phyloP scores from a whole-genome alignment of 1,139 yeast species.

The Arxiozyma slooffiae region DNA sequence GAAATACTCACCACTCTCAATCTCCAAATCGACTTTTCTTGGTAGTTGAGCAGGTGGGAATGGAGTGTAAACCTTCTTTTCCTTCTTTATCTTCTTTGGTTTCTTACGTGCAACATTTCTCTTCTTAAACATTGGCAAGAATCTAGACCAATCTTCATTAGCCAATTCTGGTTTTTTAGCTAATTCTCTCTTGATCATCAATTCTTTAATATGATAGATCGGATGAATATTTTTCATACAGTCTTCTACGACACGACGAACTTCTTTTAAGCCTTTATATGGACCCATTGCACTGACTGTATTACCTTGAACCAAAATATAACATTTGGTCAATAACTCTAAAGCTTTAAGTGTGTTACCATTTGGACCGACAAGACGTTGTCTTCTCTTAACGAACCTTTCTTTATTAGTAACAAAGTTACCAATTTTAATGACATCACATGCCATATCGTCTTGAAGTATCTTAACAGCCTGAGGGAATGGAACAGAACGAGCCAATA shows the following conservation, averaged over 20 bases:
- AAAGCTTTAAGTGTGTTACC: constrained; percentile 95
- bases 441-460: constrained; percentile 83
- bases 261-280: constrained; percentile 81
- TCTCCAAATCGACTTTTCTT: constrained; percentile 92
- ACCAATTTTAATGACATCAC: constrained; percentile 94
- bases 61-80: constrained; percentile 89
- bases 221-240: constrained; percentile 97
- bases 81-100: constrained; percentile 55
- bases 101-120: constrained; percentile 90
- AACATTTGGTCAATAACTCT: constrained; percentile 86
- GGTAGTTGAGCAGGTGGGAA: constrained; percentile 98
- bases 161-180: constrained; percentile 93
- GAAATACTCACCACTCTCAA: constrained; percentile 98
- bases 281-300: constrained; percentile 98
- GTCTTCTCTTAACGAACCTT: constrained; percentile 89
- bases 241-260: constrained; percentile 91
- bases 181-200: constrained; percentile 93
- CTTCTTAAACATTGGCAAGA: constrained; percentile 94
- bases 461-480: constrained; percentile 93
- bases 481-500: constrained; percentile 92
- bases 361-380: constrained; percentile 90
- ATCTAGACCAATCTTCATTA: constrained; percentile 93
- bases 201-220: constrained; percentile 89
- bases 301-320: constrained; percentile 91
- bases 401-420: constrained; percentile 83